Evolutionary conservation across 495 filamentous ascomycete species (phyloP), one percentile per base, ranked within the genome.

Genomic region (Xylaria flabelliformis): DNA sequence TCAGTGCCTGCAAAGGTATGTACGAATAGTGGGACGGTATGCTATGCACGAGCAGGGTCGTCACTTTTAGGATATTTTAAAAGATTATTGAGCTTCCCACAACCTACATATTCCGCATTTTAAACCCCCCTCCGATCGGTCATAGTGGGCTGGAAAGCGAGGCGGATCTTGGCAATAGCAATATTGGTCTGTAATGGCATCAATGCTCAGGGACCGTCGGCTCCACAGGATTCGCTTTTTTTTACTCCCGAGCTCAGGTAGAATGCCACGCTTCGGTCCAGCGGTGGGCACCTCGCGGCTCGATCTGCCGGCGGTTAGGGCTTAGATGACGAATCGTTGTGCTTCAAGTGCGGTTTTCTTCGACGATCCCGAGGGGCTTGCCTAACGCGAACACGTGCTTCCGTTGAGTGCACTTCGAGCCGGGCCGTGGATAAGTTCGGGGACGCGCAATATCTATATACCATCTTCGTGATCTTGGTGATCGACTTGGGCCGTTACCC

Each of bases 21-120:
- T n/a, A 21, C 53, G 21, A 24, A 61, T 21, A 36, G 21, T 71
- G 69, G 58, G 74, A 71, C 63, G 61, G 41, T n/a, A 50, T 64
- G 74, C 61, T n/a, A 74, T 74, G 76, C 72, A 74, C 39, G 72
- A 73, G 73, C 74, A 78, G 63, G 71, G 71, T 19, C 72, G 77
- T 77, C 72, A 73, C 73, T 77, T 78, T 78, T 78, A 78, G 77
- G 75, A 78, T 78, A 78, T 78, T 77, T 67, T 68, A 70, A 67
- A 71, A 75, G 42, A 41, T 74, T 72, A 75, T 72, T 72, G 75
- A 74, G 70, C 34, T 53, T 51, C n/a, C 34, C 61, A 41, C 36
- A 21, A 26, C 41, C 39, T 64, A 2, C 46, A 41, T 55, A 9
- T 67, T 10, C 64, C 64, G 48, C 64, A 21, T 67, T 13, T 26